Conservation (phyloP, 2,329 filamentous ascomycete species). For the Pseudogymnoascus sp. region DNA sequence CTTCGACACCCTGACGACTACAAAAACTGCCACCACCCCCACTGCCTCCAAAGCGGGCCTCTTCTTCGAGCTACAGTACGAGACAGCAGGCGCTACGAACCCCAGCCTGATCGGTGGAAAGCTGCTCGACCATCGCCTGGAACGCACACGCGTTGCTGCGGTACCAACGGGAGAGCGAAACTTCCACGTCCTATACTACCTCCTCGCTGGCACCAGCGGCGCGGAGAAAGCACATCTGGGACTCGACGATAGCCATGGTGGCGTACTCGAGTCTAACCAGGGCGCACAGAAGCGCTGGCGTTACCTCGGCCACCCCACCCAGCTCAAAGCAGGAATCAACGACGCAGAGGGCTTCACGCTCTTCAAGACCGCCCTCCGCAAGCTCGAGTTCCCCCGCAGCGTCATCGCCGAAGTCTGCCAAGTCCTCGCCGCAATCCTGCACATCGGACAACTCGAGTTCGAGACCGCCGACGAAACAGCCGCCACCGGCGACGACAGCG, state of each 20-base stretch:
- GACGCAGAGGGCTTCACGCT: slow-evolving; percentile 93
- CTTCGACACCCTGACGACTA: slow-evolving; percentile 93
- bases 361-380: slow-evolving; percentile 91
- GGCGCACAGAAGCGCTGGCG: slow-evolving; percentile 75
- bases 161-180: slow-evolving; percentile 95
- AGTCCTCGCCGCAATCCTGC: slow-evolving; percentile 85
- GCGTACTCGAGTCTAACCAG: slow-evolving; percentile 44
- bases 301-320: slow-evolving; percentile 91
- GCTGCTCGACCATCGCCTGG: slow-evolving; percentile 84
- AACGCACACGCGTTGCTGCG: slow-evolving; percentile 81
- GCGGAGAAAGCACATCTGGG: slow-evolving; percentile 84
- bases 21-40: slow-evolving; percentile 90
- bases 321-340: slow-evolving; percentile 95
- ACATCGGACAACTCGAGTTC: slow-evolving; percentile 95
- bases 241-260: slow-evolving; percentile 34
- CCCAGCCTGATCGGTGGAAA: slow-evolving; percentile 91
- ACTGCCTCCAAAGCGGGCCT: slow-evolving; percentile 93
- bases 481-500: slow-evolving; percentile 78
- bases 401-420: slow-evolving; percentile 98
- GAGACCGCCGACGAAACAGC: slow-evolving; percentile 72
- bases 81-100: slow-evolving; percentile 74
- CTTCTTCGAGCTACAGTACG: slow-evolving; percentile 94
- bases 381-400: slow-evolving; percentile 84
- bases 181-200: slow-evolving; percentile 93
- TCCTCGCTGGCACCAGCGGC: slow-evolving; percentile 81